Evolutionary conservation across 2,329 filamentous ascomycete species (phyloP).

Genomic region (Aspergillus aculeatinus): DNA sequence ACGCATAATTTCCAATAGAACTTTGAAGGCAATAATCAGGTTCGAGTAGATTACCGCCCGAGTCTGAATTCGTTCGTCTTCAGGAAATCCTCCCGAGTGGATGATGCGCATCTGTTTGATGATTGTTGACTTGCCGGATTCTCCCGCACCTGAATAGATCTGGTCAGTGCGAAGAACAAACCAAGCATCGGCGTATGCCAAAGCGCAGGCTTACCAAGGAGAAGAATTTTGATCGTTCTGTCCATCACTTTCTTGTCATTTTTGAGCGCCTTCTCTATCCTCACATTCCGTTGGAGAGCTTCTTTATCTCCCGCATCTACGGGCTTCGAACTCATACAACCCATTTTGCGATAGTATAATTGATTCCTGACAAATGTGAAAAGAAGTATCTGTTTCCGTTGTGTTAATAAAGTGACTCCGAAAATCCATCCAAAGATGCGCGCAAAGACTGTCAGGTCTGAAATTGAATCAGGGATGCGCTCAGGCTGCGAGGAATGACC

Average conservation of each 20-base stretch:
- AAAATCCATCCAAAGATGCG: constrained; percentile 1
- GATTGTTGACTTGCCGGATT: constrained; percentile 94
- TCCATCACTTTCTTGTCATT: constrained; percentile 83
- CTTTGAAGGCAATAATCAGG: constrained; percentile 85
- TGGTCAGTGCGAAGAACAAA: neutral
- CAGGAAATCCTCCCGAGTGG: constrained; percentile 86
- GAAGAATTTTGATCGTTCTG: constrained; percentile 87
- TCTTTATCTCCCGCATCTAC: constrained; percentile 42
- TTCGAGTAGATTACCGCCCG: constrained; percentile 96
- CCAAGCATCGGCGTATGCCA: neutral
- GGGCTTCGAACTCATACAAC: constrained; percentile 46
- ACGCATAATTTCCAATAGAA: constrained; percentile 87
- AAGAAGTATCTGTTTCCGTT: neutral
- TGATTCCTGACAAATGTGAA: neutral
- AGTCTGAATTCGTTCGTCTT: constrained; percentile 87
- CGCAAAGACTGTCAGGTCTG: neutral
- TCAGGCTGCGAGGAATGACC: constrained; percentile 10
- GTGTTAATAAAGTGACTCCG: neutral
- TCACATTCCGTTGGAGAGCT: constrained; percentile 49
- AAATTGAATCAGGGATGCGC: constrained; percentile 21
- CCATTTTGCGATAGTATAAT: constrained; percentile 36
- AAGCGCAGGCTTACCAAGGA: constrained; percentile 68
- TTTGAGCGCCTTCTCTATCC: constrained; percentile 83
- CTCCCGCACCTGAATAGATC: constrained; percentile 71
- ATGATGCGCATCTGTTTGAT: constrained; percentile 99